Percentiles rank a stretch among this genome's conserved stretches.
Conservation (phyloP, 139 green algal genomes). For the Spirogloea muscicola region DNA sequence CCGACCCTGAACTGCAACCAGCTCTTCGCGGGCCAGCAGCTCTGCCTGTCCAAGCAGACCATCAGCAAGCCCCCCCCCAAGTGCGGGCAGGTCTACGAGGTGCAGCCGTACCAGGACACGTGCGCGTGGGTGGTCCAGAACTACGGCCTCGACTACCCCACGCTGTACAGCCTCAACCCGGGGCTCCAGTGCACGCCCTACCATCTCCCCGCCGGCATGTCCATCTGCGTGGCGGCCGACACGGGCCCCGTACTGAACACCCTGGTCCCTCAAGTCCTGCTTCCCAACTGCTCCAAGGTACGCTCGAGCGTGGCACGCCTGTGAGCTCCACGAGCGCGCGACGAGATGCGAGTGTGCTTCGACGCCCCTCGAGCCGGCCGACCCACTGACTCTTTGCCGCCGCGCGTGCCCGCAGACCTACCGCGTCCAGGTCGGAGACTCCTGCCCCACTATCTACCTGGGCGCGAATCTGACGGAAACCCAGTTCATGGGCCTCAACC, state of each 20-base stretch:
- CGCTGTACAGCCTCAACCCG: background rate
- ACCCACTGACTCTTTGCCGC: too few relatives aligned
- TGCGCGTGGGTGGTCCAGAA: background rate
- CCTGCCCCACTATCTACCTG: slow-evolving; percentile 18
- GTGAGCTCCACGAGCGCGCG: too few relatives aligned
- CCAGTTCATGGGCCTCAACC: slow-evolving; percentile 12
- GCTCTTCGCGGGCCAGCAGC: background rate
- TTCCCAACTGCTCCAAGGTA: too few relatives aligned
- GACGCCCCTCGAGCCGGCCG: too few relatives aligned
- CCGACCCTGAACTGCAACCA: background rate
- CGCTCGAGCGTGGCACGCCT: too few relatives aligned
- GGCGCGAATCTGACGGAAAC: slow-evolving; percentile 10
- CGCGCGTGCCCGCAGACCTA: slow-evolving; percentile 1
- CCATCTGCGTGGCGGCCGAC: too few relatives aligned
- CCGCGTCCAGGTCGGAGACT: slow-evolving; percentile 17
- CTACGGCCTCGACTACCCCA: background rate
- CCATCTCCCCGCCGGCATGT: too few relatives aligned
- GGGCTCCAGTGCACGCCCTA: background rate
- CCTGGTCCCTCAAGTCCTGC: too few relatives aligned
- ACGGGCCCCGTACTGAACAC: too few relatives aligned
- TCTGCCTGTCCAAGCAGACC: background rate
- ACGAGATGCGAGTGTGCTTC: too few relatives aligned
- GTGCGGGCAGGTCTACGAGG: background rate
- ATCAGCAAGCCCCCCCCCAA: background rate
- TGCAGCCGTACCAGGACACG: too few relatives aligned